Evolutionary conservation across 2,329 filamentous ascomycete genomes (phyloP), one percentile per base, ranked within the genome.

Genomic region (Thelonectria discophora): DNA sequence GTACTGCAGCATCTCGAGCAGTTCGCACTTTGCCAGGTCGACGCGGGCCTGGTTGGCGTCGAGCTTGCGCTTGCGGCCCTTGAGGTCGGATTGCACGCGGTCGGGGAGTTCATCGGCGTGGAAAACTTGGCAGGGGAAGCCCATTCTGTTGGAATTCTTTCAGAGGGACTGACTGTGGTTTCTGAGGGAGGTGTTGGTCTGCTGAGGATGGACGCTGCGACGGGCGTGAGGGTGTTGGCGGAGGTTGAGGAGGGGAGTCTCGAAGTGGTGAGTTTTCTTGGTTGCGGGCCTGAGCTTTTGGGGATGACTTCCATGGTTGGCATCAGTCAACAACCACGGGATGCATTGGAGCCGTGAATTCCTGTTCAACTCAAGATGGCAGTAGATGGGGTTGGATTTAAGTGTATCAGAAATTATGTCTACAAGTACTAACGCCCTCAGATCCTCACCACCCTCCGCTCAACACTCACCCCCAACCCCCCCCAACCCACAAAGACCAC

Each of bases 1-100:
- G 74, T 87, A 89, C 77, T 89, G 87, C 73, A 86, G 69, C 79
- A 89, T 81, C 69, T 81, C 79, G 58, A 87, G 73, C 59, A 89
- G 78, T 71, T 85, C 81, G 74, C 87, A 89, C 45, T 78, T 77
- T 17, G 78, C 76, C 48, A 89, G 77, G 56, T 88, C 81, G 63
- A 88, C 77, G 49, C 78, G 64, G 67, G 68, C 65, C 30, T 67
- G 63, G 18, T 75, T 73, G 63, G 75, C 71, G 32, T 74, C 76
- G 34, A 79, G 76, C 73, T 88, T 88, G 63, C 85, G 84, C 57
- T 82, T 82, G 53, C 81, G 82, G 8, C 83, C 84, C 39, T 80
- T 77, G 15, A 73, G 72, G 54, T 82, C 79, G 32, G 78, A 64
- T 68, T 88, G 86, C 48, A 85, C 75, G 49, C 79, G 79, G 39